A percentile compares a stretch with the other conserved stretches of the same genome.
phyloP scores from a whole-genome alignment of 2,329 filamentous ascomycete genomes.

The Trichoderma arundinaceum region DNA sequence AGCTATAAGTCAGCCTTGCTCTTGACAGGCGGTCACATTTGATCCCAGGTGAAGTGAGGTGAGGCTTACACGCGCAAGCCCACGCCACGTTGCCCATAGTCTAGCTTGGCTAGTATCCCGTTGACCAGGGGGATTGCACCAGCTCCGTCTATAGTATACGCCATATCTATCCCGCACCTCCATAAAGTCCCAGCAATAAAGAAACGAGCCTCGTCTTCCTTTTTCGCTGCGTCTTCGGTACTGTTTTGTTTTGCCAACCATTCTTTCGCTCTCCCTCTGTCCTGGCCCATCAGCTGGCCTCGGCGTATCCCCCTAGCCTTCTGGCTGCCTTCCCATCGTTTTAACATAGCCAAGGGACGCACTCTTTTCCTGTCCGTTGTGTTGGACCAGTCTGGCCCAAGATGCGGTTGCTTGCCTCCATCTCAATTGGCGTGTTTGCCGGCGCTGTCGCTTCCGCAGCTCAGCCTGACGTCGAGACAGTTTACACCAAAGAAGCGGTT shows the following conservation, averaged over 20 bases:
- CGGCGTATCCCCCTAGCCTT: conserved; percentile 9
- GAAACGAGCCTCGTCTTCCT: conserved; percentile 1
- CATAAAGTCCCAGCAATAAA: conserved; percentile 24
- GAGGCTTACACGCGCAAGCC: conserved; percentile 24
- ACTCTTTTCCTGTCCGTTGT: conserved; percentile 9
- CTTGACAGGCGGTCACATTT: conserved; percentile 21
- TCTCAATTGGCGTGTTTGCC: conserved; percentile 25
- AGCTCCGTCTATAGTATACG: neutral
- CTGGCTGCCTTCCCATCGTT: conserved; percentile 17
- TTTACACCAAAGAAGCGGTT: conserved; percentile 2
- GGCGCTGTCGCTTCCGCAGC: neutral
- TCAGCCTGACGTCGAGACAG: neutral
- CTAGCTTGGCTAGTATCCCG: neutral
- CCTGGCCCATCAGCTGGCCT: conserved; percentile 11
- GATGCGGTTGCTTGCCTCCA: conserved; percentile 27
- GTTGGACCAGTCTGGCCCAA: neutral
- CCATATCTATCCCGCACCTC: conserved; percentile 18
- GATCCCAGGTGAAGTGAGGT: conserved; percentile 25
- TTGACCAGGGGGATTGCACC: conserved; percentile 25
- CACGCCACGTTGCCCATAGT: conserved; percentile 18
- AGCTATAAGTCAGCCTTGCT: conserved; percentile 22
- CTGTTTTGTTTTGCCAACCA: neutral
- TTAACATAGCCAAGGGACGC: conserved; percentile 15
- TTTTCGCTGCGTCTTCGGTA: conserved; percentile 5
- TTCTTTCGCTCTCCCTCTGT: conserved; percentile 9